Conservation (phyloP, 1,284 basidiomycete genomes). For the Ganoderma multipileum region DNA sequence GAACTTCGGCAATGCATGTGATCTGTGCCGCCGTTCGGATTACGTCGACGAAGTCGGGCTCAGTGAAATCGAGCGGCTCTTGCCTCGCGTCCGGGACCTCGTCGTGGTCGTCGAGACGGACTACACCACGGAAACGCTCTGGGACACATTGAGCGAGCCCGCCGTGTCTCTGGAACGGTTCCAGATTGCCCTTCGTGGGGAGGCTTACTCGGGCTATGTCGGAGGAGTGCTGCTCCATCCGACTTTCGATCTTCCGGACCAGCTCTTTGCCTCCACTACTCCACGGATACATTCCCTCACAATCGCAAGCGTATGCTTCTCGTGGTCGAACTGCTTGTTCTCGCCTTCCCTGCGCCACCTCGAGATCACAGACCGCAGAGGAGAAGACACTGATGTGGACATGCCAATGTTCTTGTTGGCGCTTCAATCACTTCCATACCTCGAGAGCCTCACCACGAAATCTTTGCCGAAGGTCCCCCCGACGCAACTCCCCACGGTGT, state of each 20-base stretch:
- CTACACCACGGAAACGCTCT: background rate
- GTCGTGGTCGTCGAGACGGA: conserved; percentile 15
- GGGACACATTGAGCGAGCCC: conserved; percentile 4
- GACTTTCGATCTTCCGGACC: background rate
- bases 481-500: background rate
- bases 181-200: conserved; percentile 9
- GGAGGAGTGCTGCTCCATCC: background rate
- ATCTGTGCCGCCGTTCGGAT: conserved; percentile 4
- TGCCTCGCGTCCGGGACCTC: conserved; percentile 11
- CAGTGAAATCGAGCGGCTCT: background rate
- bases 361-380: conserved; percentile 5
- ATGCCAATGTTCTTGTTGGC: background rate
- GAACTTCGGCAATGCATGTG: conserved; percentile 8
- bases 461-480: background rate
- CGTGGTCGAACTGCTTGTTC: conserved; percentile 11
- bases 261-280: background rate
- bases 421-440: background rate
- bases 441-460: conserved; percentile 6
- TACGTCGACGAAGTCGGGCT: background rate
- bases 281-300: background rate
- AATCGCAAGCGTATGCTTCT: conserved; percentile 8
- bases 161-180: conserved; percentile 6
- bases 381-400: background rate
- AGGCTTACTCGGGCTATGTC: conserved; percentile 2
- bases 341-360: conserved; percentile 13